Percentiles rank a stretch among this genome's conserved stretches.
phyloP scores from a whole-genome alignment of 805 yeast species.

The Hanseniaspora osmophila region DNA sequence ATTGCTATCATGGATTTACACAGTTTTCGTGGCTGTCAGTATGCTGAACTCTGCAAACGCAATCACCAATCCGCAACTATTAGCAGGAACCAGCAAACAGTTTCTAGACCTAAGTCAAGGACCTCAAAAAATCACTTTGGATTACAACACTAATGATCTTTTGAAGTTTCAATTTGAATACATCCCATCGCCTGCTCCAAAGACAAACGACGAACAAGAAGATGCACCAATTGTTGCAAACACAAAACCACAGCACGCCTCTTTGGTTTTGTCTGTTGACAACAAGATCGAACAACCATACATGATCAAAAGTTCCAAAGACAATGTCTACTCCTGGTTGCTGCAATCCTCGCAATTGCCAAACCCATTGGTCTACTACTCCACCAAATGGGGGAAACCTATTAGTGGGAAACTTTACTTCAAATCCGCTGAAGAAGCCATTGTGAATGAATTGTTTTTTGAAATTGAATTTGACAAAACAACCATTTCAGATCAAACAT shows the following conservation, averaged over 20 bases:
- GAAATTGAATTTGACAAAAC: conserved; percentile 11
- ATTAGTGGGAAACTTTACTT: conserved; percentile 2
- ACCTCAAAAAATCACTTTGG: conserved; percentile 1
- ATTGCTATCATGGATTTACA: not conserved
- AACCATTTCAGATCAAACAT: conserved; percentile 10
- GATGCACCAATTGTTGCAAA: not conserved
- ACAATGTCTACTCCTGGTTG: conserved; percentile 1
- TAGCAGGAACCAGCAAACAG: conserved; percentile 3
- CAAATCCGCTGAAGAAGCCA: conserved; percentile 13
- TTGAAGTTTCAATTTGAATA: conserved; percentile 2
- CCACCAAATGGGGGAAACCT: conserved; percentile 8
- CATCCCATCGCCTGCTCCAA: not conserved
- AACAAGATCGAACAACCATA: conserved; percentile 4
- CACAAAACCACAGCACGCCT: not conserved
- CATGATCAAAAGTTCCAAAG: not conserved
- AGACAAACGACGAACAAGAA: not conserved
- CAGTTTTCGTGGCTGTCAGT: not conserved
- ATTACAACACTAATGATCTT: conserved; percentile 3
- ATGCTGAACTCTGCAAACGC: not conserved
- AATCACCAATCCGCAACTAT: not conserved
- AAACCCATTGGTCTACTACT: conserved; percentile 12
- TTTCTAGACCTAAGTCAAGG: not conserved
- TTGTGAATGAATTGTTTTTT: conserved; percentile 3
- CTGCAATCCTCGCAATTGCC: conserved; percentile 11
- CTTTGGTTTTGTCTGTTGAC: conserved; percentile 1